Conservation (phyloP, 306 rosid genomes). For the Pterocarpus macrocarpus region DNA sequence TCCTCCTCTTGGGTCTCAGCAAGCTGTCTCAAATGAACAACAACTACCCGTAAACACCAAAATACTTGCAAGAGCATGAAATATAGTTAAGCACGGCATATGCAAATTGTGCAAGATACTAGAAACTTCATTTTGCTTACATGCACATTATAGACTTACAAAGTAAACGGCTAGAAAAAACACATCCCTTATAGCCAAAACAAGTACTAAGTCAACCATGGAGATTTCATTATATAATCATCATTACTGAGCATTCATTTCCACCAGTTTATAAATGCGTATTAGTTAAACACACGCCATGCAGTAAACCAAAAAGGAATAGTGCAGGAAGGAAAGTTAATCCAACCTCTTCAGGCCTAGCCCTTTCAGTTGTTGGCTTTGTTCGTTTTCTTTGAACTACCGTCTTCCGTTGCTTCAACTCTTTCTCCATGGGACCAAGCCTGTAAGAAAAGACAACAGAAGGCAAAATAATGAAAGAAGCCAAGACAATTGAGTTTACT, state of each 20-base stretch:
- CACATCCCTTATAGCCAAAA: not conserved
- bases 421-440: slow-evolving; percentile 88
- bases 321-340: not conserved
- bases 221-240: not conserved
- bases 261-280: not conserved
- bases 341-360: slow-evolving; percentile 75
- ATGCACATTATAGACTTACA: not conserved
- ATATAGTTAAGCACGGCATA: not conserved
- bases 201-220: not conserved
- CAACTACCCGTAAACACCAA: slow-evolving; percentile 15
- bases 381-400: slow-evolving; percentile 48
- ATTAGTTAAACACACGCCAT: not conserved
- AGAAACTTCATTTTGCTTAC: not conserved
- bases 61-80: not conserved
- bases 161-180: not conserved
- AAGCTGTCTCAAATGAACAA: slow-evolving; percentile 60
- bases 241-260: not conserved
- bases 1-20: slow-evolving; percentile 51
- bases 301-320: not conserved
- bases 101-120: not conserved
- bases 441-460: slow-evolving; percentile 42
- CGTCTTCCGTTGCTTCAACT: slow-evolving; percentile 67
- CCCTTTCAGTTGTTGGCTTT: slow-evolving; percentile 54
- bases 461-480: not conserved
- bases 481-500: not conserved